Evolutionary conservation across 2,329 filamentous ascomycete species (phyloP), one percentile per base, ranked within the genome.

Genomic region (Fusarium drepaniforme): DNA sequence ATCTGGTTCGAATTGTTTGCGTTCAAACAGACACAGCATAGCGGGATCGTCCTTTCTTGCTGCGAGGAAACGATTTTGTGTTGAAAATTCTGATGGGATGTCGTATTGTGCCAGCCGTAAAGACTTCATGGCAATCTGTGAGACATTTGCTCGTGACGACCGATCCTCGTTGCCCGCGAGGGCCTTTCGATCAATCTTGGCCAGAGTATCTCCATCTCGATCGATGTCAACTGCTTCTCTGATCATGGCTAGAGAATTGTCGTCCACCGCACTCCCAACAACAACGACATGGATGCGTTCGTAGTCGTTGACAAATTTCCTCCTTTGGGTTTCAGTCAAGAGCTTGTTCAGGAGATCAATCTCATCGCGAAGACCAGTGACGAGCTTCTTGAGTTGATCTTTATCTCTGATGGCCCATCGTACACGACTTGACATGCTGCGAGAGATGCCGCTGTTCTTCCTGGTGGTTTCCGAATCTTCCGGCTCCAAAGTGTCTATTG

Each of bases 281-380:
- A 65, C 53, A 37, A 59, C 16, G 9, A 65, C 40, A 11, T 59
- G 57, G 40, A 65, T 59, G 21, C 63, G 63, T 9, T 59, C 53
- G 6, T 46, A 59, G 15, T 65, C 63, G 30, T 59, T 46, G 38
- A 28, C n/a, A 8, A 35, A 37, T 16, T 23, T 59, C 4, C 38
- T 49, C 15, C 51, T 25, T 30, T 65, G 63, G 5, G 51, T 59
- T 25, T 65, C 63, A 13, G 51, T 59, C 63, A 65, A 49, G 63
- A 65, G 63, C 16, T 65, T 59, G 16, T 65, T 59, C 16, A 65
- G 16, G 12, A 59, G 21, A 16, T 65, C 53, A 30, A 65, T 65
- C 30, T 58, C 51, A 1, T 49, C 53, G 8, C 53, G 51, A 8
- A 65, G 53, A 9, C 57, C 21, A n/a, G 63, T 37, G 25, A 65